phyloP scores from a whole-genome alignment of 805 yeast genomes.

The Lachancea lanzarotensis region DNA sequence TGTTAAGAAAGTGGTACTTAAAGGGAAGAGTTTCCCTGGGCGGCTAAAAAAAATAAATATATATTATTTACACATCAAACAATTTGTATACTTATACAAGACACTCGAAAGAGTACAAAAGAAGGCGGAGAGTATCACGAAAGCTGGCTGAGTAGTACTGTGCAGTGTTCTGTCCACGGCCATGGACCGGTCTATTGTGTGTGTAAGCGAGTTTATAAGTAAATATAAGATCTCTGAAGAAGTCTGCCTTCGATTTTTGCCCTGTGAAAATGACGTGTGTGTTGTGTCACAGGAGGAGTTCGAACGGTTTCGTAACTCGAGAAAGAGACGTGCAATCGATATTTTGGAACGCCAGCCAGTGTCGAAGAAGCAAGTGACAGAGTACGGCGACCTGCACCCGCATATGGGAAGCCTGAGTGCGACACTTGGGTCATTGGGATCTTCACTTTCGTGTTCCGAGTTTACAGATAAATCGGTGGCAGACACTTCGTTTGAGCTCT shows the following conservation, averaged over 20 bases:
- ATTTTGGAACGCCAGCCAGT: background rate
- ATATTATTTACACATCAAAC: too few relatives aligned
- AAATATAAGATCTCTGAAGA: conserved; percentile 4
- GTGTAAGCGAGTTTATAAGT: conserved; percentile 7
- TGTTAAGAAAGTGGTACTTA: background rate
- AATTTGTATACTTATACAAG: background rate
- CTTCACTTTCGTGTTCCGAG: background rate
- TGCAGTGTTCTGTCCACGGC: background rate
- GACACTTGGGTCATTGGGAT: background rate
- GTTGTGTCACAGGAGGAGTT: conserved; percentile 1
- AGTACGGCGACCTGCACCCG: background rate
- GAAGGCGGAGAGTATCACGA: too few relatives aligned
- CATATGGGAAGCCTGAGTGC: background rate
- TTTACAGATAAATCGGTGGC: background rate
- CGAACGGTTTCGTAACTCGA: background rate
- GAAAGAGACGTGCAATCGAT: conserved; percentile 1
- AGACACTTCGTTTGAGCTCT: background rate
- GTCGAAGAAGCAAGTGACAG: background rate
- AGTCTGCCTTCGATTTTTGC: conserved; percentile 4
- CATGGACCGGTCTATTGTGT: conserved; percentile 7
- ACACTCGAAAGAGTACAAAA: background rate
- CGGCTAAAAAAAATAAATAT: background rate
- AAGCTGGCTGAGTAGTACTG: too few relatives aligned
- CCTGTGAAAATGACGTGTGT: conserved; percentile 1
- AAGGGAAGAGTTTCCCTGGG: background rate